These are phyloP conservation scores for Achaetomiella virescens DNA, from an alignment of 495 filamentous ascomycete species.

Conservation along the genomic window DNA sequence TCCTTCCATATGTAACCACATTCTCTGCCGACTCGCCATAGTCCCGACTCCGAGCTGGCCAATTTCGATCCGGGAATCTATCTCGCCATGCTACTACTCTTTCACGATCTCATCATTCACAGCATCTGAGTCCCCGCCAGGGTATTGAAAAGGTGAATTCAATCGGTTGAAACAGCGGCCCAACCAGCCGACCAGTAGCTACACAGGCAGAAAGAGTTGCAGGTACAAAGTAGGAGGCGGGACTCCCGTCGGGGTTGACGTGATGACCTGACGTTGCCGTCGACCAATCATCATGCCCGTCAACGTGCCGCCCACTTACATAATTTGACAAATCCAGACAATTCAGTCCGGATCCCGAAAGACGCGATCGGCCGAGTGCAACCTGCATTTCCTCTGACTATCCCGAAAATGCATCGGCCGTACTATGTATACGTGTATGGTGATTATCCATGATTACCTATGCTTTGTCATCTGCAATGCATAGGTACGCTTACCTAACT, in stretches of 20 bases:
- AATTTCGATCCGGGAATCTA: no score
- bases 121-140: no score
- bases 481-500: not conserved
- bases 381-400: not conserved
- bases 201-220: no score
- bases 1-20: no score
- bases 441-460: not conserved
- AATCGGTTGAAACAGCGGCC: no score
- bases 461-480: not conserved
- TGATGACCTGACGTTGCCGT: not conserved
- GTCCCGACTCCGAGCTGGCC: no score
- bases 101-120: no score
- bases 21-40: no score
- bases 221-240: no score
- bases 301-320: not conserved
- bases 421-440: not conserved
- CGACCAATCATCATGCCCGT: not conserved
- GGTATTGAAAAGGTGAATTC: no score
- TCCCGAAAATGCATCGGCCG: not conserved
- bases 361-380: not conserved
- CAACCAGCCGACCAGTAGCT: no score
- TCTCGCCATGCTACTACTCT: no score
- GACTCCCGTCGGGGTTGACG: not conserved
- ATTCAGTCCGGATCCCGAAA: not conserved
- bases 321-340: not conserved